These are phyloP conservation scores for Senecio squalidus DNA, from an alignment of 140 eudicot genomes.

Conservation along the genomic window DNA sequence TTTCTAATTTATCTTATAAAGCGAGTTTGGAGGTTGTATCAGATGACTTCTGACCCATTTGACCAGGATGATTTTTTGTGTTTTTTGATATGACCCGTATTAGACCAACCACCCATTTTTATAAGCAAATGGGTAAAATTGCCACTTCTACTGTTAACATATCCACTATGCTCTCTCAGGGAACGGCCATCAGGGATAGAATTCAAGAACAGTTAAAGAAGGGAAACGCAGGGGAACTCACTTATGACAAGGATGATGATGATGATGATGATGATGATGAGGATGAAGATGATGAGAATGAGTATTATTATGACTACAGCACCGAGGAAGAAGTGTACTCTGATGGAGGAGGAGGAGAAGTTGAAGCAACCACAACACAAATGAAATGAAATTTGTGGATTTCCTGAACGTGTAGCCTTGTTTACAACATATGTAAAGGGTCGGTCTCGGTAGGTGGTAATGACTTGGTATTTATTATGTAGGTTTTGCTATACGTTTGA, in stretches of 20 bases:
- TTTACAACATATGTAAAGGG: conserved; percentile 16
- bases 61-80: too few relatives aligned
- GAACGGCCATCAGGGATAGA: conserved; percentile 77
- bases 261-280: conserved; percentile 32
- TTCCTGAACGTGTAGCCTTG: conserved; percentile 16
- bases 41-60: not conserved
- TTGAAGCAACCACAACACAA: not conserved
- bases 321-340: conserved; percentile 36
- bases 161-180: conserved; percentile 32
- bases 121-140: not conserved
- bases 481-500: conserved; percentile 13
- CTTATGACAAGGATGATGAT: conserved; percentile 26
- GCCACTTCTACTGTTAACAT: not conserved
- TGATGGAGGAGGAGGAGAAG: conserved; percentile 28
- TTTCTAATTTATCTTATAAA: not conserved
- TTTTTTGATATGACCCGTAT: too few relatives aligned
- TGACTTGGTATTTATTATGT: conserved; percentile 13
- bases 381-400: conserved; percentile 21
- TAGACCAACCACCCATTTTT: too few relatives aligned
- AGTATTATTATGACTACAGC: conserved; percentile 44
- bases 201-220: conserved; percentile 52
- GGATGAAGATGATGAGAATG: conserved; percentile 35
- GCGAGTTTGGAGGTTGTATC: not conserved
- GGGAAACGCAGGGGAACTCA: conserved; percentile 24
- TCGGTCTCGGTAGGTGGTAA: conserved; percentile 2